Evolutionary conservation across 2,329 filamentous ascomycete species (phyloP).

Genomic region (Macroventuria anomochaeta): DNA sequence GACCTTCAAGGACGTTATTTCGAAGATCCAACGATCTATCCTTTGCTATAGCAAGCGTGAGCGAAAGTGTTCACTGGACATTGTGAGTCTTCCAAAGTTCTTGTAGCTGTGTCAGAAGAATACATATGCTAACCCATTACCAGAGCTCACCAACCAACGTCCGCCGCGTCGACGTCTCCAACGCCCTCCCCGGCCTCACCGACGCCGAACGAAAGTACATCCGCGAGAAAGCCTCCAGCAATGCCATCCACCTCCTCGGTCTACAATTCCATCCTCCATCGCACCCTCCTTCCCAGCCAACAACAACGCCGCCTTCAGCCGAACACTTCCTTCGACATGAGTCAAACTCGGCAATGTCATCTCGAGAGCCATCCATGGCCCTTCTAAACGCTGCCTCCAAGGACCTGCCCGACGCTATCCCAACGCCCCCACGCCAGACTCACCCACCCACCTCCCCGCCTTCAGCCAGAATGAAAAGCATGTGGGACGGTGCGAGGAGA

Average conservation of each 20-base stretch:
- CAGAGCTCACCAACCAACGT: constrained; percentile 43
- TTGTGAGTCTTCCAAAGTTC: constrained; percentile 21
- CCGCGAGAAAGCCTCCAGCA: constrained; percentile 40
- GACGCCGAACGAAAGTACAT: constrained; percentile 37
- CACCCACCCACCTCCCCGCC: constrained; percentile 29
- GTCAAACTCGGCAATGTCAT: constrained; percentile 17
- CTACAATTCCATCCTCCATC: constrained; percentile 24
- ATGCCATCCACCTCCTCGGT: constrained; percentile 34
- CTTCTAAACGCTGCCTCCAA: constrained; percentile 34
- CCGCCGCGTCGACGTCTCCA: constrained; percentile 37
- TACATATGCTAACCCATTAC: neutral
- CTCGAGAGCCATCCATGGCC: constrained; percentile 27
- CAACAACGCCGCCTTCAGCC: constrained; percentile 21
- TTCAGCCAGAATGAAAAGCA: constrained; percentile 32
- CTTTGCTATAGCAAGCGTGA: constrained; percentile 36
- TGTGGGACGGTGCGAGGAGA: constrained; percentile 29
- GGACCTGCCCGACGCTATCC: constrained; percentile 29
- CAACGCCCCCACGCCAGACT: constrained; percentile 28
- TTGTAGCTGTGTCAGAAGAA: too few relatives aligned
- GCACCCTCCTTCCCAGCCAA: constrained; percentile 21
- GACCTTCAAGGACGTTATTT: constrained; percentile 32
- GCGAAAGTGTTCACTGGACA: constrained; percentile 31
- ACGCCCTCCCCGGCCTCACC: constrained; percentile 38
- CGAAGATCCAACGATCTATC: constrained; percentile 29
- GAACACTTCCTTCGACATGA: constrained; percentile 17